A percentile compares a stretch with the other conserved stretches of the same genome.
Evolutionary conservation across 306 rosid species (phyloP).

Genomic region (Quercus engelmannii): DNA sequence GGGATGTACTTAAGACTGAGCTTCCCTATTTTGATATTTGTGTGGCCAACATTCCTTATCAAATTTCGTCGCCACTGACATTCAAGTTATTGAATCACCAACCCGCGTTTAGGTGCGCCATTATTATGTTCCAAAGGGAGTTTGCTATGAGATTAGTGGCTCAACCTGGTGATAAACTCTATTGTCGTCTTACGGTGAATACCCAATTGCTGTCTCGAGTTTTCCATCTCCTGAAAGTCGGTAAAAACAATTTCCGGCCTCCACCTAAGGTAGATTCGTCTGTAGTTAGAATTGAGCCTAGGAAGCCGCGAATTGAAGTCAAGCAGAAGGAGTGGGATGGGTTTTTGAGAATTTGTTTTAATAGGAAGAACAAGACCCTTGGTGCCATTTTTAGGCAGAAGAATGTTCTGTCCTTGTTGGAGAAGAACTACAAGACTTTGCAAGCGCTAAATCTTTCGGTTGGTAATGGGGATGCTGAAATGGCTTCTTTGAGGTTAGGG

Average conservation of each 20-base stretch:
- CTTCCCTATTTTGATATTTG: slow-evolving; percentile 92
- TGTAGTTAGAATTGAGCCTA: slow-evolving; percentile 81
- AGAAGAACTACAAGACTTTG: slow-evolving; percentile 76
- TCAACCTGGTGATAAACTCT: slow-evolving; percentile 90
- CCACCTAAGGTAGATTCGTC: slow-evolving; percentile 95
- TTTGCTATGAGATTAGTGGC: slow-evolving; percentile 94
- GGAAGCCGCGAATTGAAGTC: slow-evolving; percentile 70
- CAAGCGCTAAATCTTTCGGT: slow-evolving; percentile 48
- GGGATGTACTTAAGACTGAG: slow-evolving; percentile 81
- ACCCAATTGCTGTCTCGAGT: slow-evolving; percentile 79
- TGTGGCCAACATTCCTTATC: slow-evolving; percentile 93
- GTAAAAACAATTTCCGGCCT: slow-evolving; percentile 86
- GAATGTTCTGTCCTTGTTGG: slow-evolving; percentile 66
- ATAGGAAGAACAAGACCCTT: slow-evolving; percentile 89
- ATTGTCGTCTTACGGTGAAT: slow-evolving; percentile 87
- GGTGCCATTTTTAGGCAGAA: slow-evolving; percentile 89
- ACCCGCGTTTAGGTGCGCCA: slow-evolving; percentile 81
- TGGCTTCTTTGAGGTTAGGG: slow-evolving; percentile 37
- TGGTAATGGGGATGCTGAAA: slow-evolving; percentile 28
- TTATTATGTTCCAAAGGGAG: slow-evolving; percentile 94
- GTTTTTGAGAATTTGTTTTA: slow-evolving; percentile 73
- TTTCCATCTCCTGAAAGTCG: slow-evolving; percentile 91
- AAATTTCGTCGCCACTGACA: slow-evolving; percentile 95
- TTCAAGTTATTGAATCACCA: slow-evolving; percentile 81
- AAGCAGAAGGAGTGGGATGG: slow-evolving; percentile 95